These are phyloP conservation scores for Vinca minor DNA, from an alignment of 257 asterid genomes.

Conservation along the genomic window DNA sequence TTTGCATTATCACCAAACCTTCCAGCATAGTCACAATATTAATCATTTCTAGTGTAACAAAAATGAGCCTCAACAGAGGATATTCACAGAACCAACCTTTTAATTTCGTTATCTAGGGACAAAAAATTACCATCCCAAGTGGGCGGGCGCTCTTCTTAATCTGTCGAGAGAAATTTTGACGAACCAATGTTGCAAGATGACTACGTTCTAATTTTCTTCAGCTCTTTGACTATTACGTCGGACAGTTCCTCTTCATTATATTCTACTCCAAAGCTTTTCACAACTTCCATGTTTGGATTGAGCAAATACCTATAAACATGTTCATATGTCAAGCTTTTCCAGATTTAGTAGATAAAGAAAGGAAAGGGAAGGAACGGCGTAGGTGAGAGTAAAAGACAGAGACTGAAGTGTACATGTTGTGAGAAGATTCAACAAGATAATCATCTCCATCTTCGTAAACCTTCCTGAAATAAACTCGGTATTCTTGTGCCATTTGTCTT, in stretches of 20 bases:
- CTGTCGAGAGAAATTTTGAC: not conserved
- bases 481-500: slow-evolving; percentile 93
- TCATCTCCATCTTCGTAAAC: slow-evolving; percentile 83
- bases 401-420: slow-evolving; percentile 54
- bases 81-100: not conserved
- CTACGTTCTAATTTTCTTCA: slow-evolving; percentile 30
- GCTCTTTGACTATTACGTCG: slow-evolving; percentile 49
- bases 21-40: not conserved
- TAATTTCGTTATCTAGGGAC: not conserved
- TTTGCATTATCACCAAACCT: not conserved
- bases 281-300: slow-evolving; percentile 74
- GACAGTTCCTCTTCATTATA: slow-evolving; percentile 59
- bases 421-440: slow-evolving; percentile 81
- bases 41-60: not conserved
- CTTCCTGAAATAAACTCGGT: slow-evolving; percentile 70
- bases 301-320: slow-evolving; percentile 57
- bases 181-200: not conserved
- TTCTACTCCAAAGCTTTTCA: slow-evolving; percentile 73
- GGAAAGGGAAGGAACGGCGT: not conserved
- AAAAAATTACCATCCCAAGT: not conserved
- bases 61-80: not conserved
- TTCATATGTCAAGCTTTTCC: not conserved
- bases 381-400: slow-evolving; percentile 5
- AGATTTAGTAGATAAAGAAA: not conserved
- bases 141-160: not conserved